Evolutionary conservation across 2,329 filamentous ascomycete genomes (phyloP).

Genomic region (Zymoseptoria passerinii): DNA sequence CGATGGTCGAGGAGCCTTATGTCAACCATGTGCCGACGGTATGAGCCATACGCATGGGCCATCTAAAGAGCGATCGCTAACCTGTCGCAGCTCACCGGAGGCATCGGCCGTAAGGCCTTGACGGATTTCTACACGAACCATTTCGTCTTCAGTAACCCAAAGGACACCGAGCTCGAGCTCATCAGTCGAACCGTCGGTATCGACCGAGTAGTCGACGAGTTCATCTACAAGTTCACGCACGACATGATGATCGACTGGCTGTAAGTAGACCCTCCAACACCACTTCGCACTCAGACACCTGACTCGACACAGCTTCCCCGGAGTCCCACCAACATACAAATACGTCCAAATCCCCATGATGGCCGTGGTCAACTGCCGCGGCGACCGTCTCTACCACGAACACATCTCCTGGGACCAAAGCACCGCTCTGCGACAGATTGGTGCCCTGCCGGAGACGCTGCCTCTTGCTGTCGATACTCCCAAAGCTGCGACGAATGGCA

Average conservation of each 20-base stretch:
- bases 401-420: constrained; percentile 65
- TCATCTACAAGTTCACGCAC: constrained; percentile 58
- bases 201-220: constrained; percentile 65
- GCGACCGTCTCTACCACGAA: constrained; percentile 60
- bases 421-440: constrained; percentile 53
- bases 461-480: constrained; percentile 46
- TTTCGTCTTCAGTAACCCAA: constrained; percentile 67
- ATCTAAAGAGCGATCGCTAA: neutral
- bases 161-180: constrained; percentile 58
- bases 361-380: constrained; percentile 57
- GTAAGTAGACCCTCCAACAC: constrained; percentile 37
- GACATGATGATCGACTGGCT: constrained; percentile 59
- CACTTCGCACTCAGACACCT: neutral
- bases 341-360: constrained; percentile 55
- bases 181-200: constrained; percentile 63
- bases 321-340: constrained; percentile 49
- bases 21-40: constrained; percentile 66
- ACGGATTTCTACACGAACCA: constrained; percentile 63
- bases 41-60: neutral
- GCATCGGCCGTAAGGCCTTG: constrained; percentile 55
- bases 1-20: constrained; percentile 71
- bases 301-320: constrained; percentile 42
- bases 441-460: constrained; percentile 56
- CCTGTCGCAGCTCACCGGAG: constrained; percentile 45
- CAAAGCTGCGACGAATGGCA: neutral